Conservation (phyloP, 257 asterid species). For the Verbena officinalis region DNA sequence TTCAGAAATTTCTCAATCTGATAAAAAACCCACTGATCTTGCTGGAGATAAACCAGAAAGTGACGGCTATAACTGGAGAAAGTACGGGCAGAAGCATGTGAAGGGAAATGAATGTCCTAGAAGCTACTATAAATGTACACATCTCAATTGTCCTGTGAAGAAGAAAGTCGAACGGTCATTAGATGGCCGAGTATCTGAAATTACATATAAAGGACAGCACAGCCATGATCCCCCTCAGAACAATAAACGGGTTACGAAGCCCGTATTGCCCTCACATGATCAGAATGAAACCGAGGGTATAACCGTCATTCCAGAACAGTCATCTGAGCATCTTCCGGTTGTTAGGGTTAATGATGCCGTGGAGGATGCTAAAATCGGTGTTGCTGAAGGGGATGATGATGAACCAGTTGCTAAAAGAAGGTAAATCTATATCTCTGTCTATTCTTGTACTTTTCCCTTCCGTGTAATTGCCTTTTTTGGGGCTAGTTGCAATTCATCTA, state of each 20-base stretch:
- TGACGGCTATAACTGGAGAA: constrained; percentile 99
- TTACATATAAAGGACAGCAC: constrained; percentile 89
- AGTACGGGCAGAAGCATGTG: constrained; percentile 92
- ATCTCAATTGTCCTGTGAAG: constrained; percentile 72
- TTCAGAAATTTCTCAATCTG: constrained; percentile 48
- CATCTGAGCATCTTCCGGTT: constrained; percentile 37
- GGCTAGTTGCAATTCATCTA: too few relatives aligned
- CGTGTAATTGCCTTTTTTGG: not conserved
- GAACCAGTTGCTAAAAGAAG: constrained; percentile 75
- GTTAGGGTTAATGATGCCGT: constrained; percentile 33
- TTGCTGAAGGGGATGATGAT: constrained; percentile 48
- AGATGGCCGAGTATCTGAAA: constrained; percentile 74
- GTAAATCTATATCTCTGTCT: constrained; percentile 35
- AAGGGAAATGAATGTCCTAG: constrained; percentile 90
- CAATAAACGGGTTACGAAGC: constrained; percentile 44
- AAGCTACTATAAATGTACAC: constrained; percentile 88
- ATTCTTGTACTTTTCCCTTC: not conserved
- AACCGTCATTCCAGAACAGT: constrained; percentile 32
- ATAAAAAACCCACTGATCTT: constrained; percentile 33
- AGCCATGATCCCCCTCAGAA: constrained; percentile 71
- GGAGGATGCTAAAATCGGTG: constrained; percentile 35
- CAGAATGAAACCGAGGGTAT: constrained; percentile 38
- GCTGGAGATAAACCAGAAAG: constrained; percentile 59
- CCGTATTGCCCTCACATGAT: constrained; percentile 29
- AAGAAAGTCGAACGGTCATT: constrained; percentile 77